Conservation (phyloP, 2,329 filamentous ascomycete species). For the Exophiala sp. region DNA sequence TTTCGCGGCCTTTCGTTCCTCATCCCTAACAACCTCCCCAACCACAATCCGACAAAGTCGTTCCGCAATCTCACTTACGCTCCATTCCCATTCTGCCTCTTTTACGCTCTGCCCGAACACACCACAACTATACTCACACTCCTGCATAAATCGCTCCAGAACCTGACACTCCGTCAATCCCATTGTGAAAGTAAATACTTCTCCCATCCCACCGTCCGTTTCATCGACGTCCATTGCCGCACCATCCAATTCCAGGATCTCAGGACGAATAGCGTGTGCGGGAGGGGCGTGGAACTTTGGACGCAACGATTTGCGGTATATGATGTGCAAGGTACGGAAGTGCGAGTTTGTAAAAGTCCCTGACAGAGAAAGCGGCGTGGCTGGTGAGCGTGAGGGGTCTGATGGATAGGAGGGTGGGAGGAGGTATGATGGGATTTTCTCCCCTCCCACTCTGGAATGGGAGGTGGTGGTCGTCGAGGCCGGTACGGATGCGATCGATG, state of each 20-base stretch:
- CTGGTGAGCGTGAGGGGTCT: constrained; percentile 14
- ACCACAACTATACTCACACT: constrained; percentile 22
- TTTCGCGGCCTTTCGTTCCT: constrained; percentile 32
- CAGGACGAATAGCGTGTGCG: constrained; percentile 15
- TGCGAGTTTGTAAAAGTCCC: constrained; percentile 28
- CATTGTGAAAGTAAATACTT: constrained; percentile 22
- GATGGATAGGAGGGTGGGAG: constrained; percentile 27
- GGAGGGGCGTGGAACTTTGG: constrained; percentile 25
- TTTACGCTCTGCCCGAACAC: constrained; percentile 2
- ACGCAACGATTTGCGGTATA: constrained; percentile 27
- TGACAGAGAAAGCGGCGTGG: constrained; percentile 13
- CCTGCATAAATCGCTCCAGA: constrained; percentile 31
- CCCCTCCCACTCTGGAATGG: neutral
- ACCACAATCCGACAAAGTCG: constrained; percentile 46
- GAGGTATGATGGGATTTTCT: constrained; percentile 26
- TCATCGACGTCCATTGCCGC: constrained; percentile 65
- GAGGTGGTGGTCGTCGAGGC: neutral
- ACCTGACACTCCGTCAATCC: constrained; percentile 22
- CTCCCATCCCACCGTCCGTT: constrained; percentile 14
- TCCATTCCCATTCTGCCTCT: constrained; percentile 38
- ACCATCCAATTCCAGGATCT: constrained; percentile 12
- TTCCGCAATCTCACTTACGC: constrained; percentile 42
- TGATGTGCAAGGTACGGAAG: constrained; percentile 28
- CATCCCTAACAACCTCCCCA: constrained; percentile 44
- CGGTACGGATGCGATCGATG: constrained; percentile 4